Base-by-base conservation (phyloP, 1,139 yeast species). In the Yamadazyma songkhlaensis region DNA sequence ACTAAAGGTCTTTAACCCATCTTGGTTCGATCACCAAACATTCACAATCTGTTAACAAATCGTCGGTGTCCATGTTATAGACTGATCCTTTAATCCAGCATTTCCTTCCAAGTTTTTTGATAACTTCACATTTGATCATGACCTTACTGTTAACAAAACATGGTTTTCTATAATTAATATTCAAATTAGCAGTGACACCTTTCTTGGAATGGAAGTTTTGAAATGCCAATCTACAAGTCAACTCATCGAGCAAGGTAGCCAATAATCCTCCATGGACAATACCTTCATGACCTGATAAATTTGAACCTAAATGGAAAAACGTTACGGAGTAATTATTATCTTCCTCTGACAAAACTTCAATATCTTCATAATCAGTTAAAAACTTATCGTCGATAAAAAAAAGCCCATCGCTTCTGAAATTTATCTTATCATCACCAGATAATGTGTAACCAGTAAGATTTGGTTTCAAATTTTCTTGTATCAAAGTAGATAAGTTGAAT, bases 221-320 rank as follows among this genome's bases (percentile, higher is more conserved):
- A 48, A 76, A 70, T 1, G 74, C 79, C 31, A 74, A 62, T 17
- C 79, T 59, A 43, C 80, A 77, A 4, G 79, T 72, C 35, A 70
- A 60, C 47, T 77, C 81, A 48, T 77, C 81, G 34, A 76, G 57
- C 21, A 76, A 54, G 0, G 81, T 74, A 2, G 81, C 81, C 32
- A 73, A 57, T 29, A 76, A 60, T 0, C 82, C 81, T 1, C 81
- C 82, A 48, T 76, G 81, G n/a, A 76, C 67, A 6, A 76, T 72
- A 4, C 71, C 71, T 9, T 62, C 57, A 50, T 77, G 81, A 1
- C 80, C 79, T 0, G 77, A 64, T 15, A 76, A 55, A 40, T 59
- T 55, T 8, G 61, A 51, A 2, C 81, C 82, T 28, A 77, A 52
- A 36, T 64, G 69, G 50, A 73, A 67, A 35, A 74, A 66, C 0